A percentile compares a stretch with the other conserved stretches of the same genome.
Conservation (phyloP, 2,329 filamentous ascomycete genomes). For the Colletotrichum siamense region DNA sequence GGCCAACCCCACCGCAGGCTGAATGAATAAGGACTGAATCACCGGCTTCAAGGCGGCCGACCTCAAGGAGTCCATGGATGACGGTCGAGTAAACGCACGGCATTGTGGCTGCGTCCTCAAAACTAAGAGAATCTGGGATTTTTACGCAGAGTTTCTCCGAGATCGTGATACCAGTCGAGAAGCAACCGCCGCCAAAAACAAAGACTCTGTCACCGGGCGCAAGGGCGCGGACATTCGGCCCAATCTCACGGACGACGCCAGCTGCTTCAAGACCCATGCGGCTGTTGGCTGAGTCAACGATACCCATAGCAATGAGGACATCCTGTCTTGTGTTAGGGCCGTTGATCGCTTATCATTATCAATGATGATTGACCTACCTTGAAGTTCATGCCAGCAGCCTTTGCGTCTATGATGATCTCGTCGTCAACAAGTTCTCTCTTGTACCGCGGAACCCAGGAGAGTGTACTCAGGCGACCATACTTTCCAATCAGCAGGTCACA, state of each 20-base stretch:
- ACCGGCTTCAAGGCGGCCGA: conserved; percentile 29
- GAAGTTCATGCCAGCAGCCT: conserved; percentile 10
- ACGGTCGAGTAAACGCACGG: conserved; percentile 39
- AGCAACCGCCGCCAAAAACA: background rate
- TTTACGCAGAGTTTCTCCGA: conserved; percentile 22
- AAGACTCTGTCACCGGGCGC: conserved; percentile 25
- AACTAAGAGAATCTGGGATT: conserved; percentile 39
- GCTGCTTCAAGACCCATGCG: conserved; percentile 33
- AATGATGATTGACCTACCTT: conserved; percentile 29
- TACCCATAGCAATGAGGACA: conserved; percentile 27
- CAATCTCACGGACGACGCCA: conserved; percentile 34
- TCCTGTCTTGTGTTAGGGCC: background rate
- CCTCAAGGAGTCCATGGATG: conserved; percentile 33
- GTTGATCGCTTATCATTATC: background rate
- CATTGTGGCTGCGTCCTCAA: conserved; percentile 40
- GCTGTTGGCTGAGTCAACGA: conserved; percentile 4
- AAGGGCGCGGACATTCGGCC: conserved; percentile 31
- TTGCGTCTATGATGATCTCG: background rate
- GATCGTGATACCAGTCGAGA: background rate
- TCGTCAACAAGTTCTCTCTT: background rate
- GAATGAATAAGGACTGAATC: conserved; percentile 34
- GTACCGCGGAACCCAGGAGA: background rate
- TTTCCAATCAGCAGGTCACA: background rate
- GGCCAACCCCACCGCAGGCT: conserved; percentile 31
- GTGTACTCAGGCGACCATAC: conserved; percentile 1